Evolutionary conservation across 305 asterid genomes (phyloP).

Genomic region (Fraxinus paxiana): DNA sequence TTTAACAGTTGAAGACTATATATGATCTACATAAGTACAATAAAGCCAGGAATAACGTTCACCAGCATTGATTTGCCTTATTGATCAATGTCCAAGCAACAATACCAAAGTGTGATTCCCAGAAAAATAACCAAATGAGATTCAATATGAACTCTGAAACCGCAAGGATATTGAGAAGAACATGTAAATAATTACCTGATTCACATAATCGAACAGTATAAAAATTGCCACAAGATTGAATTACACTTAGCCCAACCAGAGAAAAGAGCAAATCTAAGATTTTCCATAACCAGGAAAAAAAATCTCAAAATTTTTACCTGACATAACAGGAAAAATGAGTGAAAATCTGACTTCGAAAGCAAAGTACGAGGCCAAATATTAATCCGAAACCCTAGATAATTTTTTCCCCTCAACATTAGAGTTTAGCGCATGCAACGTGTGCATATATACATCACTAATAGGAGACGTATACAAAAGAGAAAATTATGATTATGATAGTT

Average conservation of each 20-base stretch:
- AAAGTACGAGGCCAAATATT: no score
- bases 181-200: background rate
- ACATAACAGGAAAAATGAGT: background rate
- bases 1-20: no score
- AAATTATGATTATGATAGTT: no score
- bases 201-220: background rate
- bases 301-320: background rate
- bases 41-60: no score
- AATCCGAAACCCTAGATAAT: no score
- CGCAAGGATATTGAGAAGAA: constrained; percentile 15
- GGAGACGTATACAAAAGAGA: no score
- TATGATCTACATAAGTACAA: no score
- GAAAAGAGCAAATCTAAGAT: constrained; percentile 16
- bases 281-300: background rate
- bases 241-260: background rate
- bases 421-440: no score
- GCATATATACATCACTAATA: no score
- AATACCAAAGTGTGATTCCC: background rate
- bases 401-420: no score
- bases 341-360: background rate
- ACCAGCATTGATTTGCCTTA: no score
- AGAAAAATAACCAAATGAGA: constrained; percentile 14
- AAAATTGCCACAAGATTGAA: background rate
- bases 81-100: background rate
- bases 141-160: constrained; percentile 19